Conservation (phyloP, 2,329 filamentous ascomycete genomes). For the Xylaria sp. region DNA sequence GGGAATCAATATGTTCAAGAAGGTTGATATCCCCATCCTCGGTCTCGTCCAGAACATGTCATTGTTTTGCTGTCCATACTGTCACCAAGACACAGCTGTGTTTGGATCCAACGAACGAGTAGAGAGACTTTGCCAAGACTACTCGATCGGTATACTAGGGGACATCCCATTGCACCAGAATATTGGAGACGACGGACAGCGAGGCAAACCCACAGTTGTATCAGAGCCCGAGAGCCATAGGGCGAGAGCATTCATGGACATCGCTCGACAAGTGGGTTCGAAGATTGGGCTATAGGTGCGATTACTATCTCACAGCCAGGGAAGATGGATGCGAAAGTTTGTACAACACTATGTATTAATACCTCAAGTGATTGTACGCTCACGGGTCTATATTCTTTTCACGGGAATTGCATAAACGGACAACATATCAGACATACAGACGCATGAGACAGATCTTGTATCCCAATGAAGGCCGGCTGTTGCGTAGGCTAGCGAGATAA, state of each 20-base stretch:
- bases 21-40: constrained; percentile 81
- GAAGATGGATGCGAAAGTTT: background rate
- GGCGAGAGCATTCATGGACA: constrained; percentile 75
- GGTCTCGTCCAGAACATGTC: constrained; percentile 95
- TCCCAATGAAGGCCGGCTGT: background rate
- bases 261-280: constrained; percentile 67
- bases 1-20: constrained; percentile 92
- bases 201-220: constrained; percentile 89
- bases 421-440: constrained; percentile 12
- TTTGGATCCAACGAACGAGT: constrained; percentile 77
- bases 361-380: background rate
- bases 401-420: background rate
- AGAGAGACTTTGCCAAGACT: constrained; percentile 72
- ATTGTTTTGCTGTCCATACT: constrained; percentile 82
- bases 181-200: constrained; percentile 88
- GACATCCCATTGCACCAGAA: constrained; percentile 88
- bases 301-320: background rate
- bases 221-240: constrained; percentile 81
- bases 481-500: constrained; percentile 1
- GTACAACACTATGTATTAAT: constrained; percentile 23
- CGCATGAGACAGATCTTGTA: background rate
- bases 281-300: constrained; percentile 55
- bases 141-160: constrained; percentile 82
- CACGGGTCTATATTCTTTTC: background rate
- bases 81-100: constrained; percentile 76